Evolutionary conservation across 2,329 filamentous ascomycete genomes (phyloP).

Genomic region (Phialophora chinensis): DNA sequence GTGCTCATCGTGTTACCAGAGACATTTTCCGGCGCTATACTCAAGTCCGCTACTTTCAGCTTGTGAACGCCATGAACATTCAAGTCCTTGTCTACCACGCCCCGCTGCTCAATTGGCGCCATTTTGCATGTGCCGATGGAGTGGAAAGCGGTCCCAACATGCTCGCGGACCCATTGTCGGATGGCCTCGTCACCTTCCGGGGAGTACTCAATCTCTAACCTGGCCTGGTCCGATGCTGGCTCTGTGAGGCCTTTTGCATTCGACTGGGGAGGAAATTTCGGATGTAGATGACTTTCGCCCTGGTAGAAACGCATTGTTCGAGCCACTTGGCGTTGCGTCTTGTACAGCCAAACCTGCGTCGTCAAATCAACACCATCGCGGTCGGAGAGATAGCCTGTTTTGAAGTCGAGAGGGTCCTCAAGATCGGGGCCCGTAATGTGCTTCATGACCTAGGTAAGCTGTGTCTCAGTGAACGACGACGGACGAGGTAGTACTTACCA

Average conservation of each 20-base stretch:
- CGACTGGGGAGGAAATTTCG: constrained; percentile 46
- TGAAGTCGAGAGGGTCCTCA: constrained; percentile 60
- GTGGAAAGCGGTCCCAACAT: constrained; percentile 28
- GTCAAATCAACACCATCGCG: constrained; percentile 63
- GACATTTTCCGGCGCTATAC: constrained; percentile 44
- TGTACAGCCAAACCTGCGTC: constrained; percentile 68
- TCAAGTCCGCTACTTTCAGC: constrained; percentile 46
- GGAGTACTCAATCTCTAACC: constrained; percentile 54
- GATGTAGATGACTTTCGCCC: constrained; percentile 49
- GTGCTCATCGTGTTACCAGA: constrained; percentile 53
- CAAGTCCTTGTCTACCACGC: constrained; percentile 52
- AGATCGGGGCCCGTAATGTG: constrained; percentile 57
- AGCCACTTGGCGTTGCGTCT: constrained; percentile 65
- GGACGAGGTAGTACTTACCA: constrained; percentile 40
- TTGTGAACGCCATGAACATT: constrained; percentile 52
- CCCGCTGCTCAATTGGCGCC: constrained; percentile 48
- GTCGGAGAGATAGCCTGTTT: constrained; percentile 63
- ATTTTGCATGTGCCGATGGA: constrained; percentile 50
- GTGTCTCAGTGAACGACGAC: no score
- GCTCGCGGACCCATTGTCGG: constrained; percentile 40
- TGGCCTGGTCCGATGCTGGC: constrained; percentile 34
- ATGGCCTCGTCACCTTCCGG: constrained; percentile 58
- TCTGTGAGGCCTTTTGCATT: constrained; percentile 49
- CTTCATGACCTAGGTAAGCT: no score
- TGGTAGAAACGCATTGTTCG: constrained; percentile 61